A percentile compares a stretch with the other conserved stretches of the same genome.
phyloP scores from a whole-genome alignment of 352 stramenopile species.

The Globisporangium barbulae region DNA sequence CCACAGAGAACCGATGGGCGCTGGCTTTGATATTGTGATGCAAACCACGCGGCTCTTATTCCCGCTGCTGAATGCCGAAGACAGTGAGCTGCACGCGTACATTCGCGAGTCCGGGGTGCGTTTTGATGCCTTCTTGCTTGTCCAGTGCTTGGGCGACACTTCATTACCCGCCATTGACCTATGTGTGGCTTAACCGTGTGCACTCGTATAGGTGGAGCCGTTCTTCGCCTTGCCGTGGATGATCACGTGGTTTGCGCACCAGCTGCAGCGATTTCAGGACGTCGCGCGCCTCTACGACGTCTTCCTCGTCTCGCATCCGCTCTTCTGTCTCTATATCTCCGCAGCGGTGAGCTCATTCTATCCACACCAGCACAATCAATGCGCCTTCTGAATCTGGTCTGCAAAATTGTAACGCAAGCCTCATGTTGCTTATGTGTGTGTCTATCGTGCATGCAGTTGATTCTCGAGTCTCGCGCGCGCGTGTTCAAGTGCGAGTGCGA shows the following conservation, averaged over 20 bases:
- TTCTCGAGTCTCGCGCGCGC: conserved; percentile 47
- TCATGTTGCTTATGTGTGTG: background rate
- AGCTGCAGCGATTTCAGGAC: conserved; percentile 84
- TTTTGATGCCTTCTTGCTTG: background rate
- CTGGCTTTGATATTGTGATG: conserved; percentile 82
- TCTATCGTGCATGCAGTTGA: conserved; percentile 24
- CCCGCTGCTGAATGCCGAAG: conserved; percentile 58
- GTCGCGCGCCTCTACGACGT: conserved; percentile 92
- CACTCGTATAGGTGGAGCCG: conserved; percentile 77
- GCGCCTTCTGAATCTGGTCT: background rate
- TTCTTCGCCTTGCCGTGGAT: conserved; percentile 94
- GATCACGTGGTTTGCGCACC: conserved; percentile 94
- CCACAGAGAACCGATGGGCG: conserved; percentile 85
- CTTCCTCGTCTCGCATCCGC: conserved; percentile 90
- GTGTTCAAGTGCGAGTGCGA: conserved; percentile 72
- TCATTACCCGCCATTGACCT: background rate
- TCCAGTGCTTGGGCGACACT: background rate
- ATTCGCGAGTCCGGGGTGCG: conserved; percentile 58
- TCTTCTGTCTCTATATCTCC: conserved; percentile 91
- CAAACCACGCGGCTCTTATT: conserved; percentile 64
- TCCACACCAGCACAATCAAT: background rate
- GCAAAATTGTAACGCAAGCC: background rate
- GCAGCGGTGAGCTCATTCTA: conserved; percentile 44
- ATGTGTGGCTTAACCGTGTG: background rate
- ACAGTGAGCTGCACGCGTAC: conserved; percentile 60